A percentile compares a stretch with the other conserved stretches of the same genome.
phyloP scores from a whole-genome alignment of 805 yeast species.

The Candida peoriensis region DNA sequence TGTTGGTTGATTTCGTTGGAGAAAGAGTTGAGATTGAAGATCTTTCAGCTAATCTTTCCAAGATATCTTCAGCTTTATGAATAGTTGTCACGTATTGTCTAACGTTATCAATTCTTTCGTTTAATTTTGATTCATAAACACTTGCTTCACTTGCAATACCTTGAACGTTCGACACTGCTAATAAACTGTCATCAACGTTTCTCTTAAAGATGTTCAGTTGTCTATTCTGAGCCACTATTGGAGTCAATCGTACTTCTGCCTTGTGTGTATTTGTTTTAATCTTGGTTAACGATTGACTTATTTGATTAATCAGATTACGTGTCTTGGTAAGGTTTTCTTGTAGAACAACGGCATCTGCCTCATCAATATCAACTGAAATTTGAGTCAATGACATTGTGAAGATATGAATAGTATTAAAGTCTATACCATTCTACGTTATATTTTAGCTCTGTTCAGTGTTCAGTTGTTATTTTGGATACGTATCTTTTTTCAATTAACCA shows the following conservation, averaged over 20 bases:
- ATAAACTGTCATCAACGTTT: constrained; percentile 52
- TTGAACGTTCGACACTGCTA: constrained; percentile 42
- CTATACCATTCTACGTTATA: too few species aligned
- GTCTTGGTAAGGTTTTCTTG: constrained; percentile 67
- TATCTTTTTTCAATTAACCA: too few species aligned
- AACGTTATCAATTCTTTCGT: constrained; percentile 27
- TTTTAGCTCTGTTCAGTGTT: too few species aligned
- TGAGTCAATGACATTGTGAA: constrained; percentile 6
- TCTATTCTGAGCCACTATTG: constrained; percentile 62
- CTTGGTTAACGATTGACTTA: constrained; percentile 48
- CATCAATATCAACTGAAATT: constrained; percentile 52
- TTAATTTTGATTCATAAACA: constrained; percentile 32
- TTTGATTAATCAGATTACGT: constrained; percentile 46
- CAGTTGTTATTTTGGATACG: too few species aligned
- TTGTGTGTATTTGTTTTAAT: constrained; percentile 48
- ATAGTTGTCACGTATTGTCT: constrained; percentile 35
- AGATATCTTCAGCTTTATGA: constrained; percentile 40
- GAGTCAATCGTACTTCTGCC: constrained; percentile 63
- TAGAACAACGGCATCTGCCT: constrained; percentile 78
- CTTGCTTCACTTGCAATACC: constrained; percentile 44
- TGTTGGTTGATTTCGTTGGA: constrained; percentile 34
- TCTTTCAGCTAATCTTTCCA: constrained; percentile 29
- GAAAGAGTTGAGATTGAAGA: too few species aligned
- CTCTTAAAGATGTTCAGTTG: constrained; percentile 47
- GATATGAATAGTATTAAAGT: neutral